phyloP scores from a whole-genome alignment of 805 yeast species.

The Hyphopichia homilentoma region DNA sequence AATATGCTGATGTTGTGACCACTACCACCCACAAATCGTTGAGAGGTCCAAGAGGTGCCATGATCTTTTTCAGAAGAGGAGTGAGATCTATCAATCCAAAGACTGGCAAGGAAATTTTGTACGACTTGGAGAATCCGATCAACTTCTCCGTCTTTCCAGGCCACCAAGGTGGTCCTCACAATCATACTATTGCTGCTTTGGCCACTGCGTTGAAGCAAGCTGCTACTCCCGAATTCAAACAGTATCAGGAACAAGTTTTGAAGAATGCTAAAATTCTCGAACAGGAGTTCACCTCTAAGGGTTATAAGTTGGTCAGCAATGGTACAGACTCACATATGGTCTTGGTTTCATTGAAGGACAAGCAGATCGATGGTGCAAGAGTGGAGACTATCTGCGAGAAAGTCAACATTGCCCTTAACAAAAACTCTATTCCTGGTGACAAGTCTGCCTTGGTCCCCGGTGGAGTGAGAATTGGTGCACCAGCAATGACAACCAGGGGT shows the following conservation, averaged over 20 bases:
- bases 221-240: slow-evolving; percentile 78
- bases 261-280: slow-evolving; percentile 80
- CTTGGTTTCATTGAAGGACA: slow-evolving; percentile 74
- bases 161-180: slow-evolving; percentile 99
- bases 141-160: slow-evolving; percentile 99
- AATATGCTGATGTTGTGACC: slow-evolving; percentile 91
- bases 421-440: slow-evolving; percentile 96
- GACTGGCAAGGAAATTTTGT: slow-evolving; percentile 79
- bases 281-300: slow-evolving; percentile 56
- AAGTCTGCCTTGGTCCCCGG: slow-evolving; percentile 94
- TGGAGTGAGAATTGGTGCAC: slow-evolving; percentile 95
- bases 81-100: slow-evolving; percentile 71
- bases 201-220: slow-evolving; percentile 96
- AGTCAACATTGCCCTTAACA: slow-evolving; percentile 91
- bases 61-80: slow-evolving; percentile 96
- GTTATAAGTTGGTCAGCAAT: slow-evolving; percentile 76
- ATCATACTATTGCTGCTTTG: slow-evolving; percentile 94
- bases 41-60: slow-evolving; percentile 99
- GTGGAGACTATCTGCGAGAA: slow-evolving; percentile 86
- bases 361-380: slow-evolving; percentile 92
- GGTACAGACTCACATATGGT: slow-evolving; percentile 97
- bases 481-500: slow-evolving; percentile 98
- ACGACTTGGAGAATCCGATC: slow-evolving; percentile 86
- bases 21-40: slow-evolving; percentile 97
- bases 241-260: slow-evolving; percentile 80